Base-by-base conservation (phyloP, 192 early-diverging fungal species). In the Tieghemiomyces parasiticus region DNA sequence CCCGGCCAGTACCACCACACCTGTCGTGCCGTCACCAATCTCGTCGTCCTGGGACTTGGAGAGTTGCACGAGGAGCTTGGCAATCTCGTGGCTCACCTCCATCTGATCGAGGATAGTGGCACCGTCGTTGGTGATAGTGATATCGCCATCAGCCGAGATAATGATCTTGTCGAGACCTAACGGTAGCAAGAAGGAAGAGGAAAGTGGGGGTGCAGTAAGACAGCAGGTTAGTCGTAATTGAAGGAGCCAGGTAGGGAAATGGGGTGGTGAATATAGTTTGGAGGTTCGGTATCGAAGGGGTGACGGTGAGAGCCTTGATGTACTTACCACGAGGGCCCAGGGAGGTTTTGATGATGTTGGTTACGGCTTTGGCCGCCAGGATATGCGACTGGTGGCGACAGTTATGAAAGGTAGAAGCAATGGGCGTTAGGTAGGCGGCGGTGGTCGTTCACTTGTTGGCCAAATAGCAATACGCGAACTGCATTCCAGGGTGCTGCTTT, bases 11-110 rank as follows among this genome's bases (percentile, higher is more conserved):
- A 99, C 96, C 67, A 97, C 97, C 64, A 99, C 93, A 74, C 97
- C 93, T 24, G 97, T 99, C 34, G 97, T 99, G 42, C 97, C 97
- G 67, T 99, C 97, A 61, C 97, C 97, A 71, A 99, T 99, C 75
- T 99, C 97, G 63, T 99, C 93, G 73, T 99, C 97, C 81, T 99
- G 97, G 62, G 83, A 87, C 77, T 94, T 91, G 56, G 92, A 95
- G 58, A 99, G 77, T 73, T 97, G 90, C 22, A 99, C 97, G 44
- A 99, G 71, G 20, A 99, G 78, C 73, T 95, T 95, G 30, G 93
- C 97, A 68, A 99, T 97, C 75, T 99, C 93, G 72, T 99, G 94
- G 68, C 95, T 93, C 54, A 99, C 93, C 33, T 91, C 92, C 95
- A 97, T 97, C 68, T 96, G 86, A 67, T 78, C 76, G 64, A 99